A percentile compares a stretch with the other conserved stretches of the same genome.
Evolutionary conservation across 768 basidiomycete genomes (phyloP).

Genomic region (Trametes meyenii): DNA sequence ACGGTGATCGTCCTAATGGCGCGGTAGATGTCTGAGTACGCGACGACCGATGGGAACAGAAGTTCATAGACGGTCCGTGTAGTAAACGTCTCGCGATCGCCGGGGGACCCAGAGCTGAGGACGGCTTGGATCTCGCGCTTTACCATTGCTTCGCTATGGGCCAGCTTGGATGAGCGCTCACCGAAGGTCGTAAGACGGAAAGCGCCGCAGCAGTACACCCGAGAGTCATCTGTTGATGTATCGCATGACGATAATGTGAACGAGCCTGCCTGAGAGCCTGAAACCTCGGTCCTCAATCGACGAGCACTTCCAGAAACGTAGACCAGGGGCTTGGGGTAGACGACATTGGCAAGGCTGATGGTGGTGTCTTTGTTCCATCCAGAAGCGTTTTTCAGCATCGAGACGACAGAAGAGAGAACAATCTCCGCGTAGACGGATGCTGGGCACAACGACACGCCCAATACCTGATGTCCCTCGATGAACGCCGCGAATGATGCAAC

Average conservation of each 20-base stretch:
- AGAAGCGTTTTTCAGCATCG: slow-evolving; percentile 38
- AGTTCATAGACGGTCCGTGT: slow-evolving; percentile 62
- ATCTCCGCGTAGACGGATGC: slow-evolving; percentile 69
- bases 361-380: slow-evolving; percentile 35
- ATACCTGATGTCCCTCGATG: slow-evolving; percentile 63
- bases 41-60: slow-evolving; percentile 70
- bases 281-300: slow-evolving; percentile 37
- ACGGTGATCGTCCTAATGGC: slow-evolving; percentile 59
- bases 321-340: slow-evolving; percentile 60
- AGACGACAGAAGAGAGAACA: slow-evolving; percentile 47
- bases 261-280: slow-evolving; percentile 39
- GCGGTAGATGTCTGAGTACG: slow-evolving; percentile 60
- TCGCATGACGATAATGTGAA: slow-evolving; percentile 41
- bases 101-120: slow-evolving; percentile 21
- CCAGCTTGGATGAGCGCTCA: slow-evolving; percentile 31
- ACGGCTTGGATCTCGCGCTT: slow-evolving; percentile 32
- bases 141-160: slow-evolving; percentile 39
- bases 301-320: slow-evolving; percentile 40
- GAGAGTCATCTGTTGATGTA: slow-evolving; percentile 35
- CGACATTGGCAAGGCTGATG: slow-evolving; percentile 45
- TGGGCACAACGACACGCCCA: slow-evolving; percentile 51
- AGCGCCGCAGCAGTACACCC: slow-evolving; percentile 5
- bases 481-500: slow-evolving; percentile 44
- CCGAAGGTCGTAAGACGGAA: neutral
- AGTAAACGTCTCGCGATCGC: slow-evolving; percentile 49